Conservation (phyloP, 306 rosid genomes). For the Corylus avellana region DNA sequence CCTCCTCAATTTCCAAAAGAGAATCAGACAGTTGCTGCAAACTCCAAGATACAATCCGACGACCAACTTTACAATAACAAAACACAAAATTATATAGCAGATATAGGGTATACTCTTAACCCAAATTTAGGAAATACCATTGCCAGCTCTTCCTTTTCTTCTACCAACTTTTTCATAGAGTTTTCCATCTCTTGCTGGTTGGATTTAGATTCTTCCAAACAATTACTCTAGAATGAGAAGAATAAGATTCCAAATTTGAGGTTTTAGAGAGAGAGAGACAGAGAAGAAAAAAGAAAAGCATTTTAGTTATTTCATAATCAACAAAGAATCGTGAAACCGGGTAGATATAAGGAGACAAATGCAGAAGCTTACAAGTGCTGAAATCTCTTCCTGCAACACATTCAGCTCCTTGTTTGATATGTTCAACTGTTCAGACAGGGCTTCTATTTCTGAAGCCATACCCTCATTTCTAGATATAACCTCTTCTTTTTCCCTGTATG, state of each 20-base stretch:
- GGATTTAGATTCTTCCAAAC: slow-evolving; percentile 61
- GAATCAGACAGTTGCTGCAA: slow-evolving; percentile 85
- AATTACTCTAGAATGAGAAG: slow-evolving; percentile 52
- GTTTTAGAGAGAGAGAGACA: slow-evolving; percentile 1
- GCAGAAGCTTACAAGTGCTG: slow-evolving; percentile 62
- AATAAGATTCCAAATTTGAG: slow-evolving; percentile 27
- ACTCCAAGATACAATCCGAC: slow-evolving; percentile 29
- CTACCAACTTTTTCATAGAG: slow-evolving; percentile 51
- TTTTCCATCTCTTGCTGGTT: slow-evolving; percentile 58
- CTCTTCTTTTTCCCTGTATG: slow-evolving; percentile 60
- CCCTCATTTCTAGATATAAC: slow-evolving; percentile 52
- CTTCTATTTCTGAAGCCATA: slow-evolving; percentile 61
- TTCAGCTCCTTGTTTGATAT: slow-evolving; percentile 50
- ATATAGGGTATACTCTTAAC: not conserved
- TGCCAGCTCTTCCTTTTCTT: slow-evolving; percentile 85
- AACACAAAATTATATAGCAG: not conserved
- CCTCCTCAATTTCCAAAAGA: slow-evolving; percentile 91
- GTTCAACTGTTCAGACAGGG: slow-evolving; percentile 53
- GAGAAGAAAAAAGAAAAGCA: slow-evolving; percentile 5
- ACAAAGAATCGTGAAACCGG: slow-evolving; percentile 8
- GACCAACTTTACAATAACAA: slow-evolving; percentile 23
- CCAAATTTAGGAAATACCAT: slow-evolving; percentile 51
- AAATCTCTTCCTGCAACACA: slow-evolving; percentile 61
- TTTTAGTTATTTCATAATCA: slow-evolving; percentile 6
- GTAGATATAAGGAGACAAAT: slow-evolving; percentile 22